phyloP scores from a whole-genome alignment of 441 rosid species.

The Adansonia rubrostipa region DNA sequence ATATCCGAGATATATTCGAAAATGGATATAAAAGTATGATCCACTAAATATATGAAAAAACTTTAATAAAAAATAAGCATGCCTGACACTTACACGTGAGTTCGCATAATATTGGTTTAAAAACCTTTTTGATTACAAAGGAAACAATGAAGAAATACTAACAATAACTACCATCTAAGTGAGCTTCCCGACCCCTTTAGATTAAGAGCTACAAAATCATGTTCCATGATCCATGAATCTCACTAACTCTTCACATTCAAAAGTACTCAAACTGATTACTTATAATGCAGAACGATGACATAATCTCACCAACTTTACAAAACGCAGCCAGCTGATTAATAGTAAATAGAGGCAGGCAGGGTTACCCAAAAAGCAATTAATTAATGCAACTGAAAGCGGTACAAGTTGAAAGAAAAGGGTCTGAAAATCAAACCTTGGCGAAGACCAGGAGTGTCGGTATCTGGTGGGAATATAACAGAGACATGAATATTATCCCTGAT shows the following conservation, averaged over 20 bases:
- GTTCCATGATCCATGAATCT: background rate
- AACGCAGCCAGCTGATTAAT: background rate
- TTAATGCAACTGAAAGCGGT: background rate
- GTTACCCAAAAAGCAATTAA: too few species aligned
- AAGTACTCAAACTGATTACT: too few species aligned
- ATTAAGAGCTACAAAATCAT: background rate
- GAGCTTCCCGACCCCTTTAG: background rate
- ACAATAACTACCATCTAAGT: too few species aligned
- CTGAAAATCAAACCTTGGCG: constrained; percentile 55
- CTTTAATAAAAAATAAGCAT: too few species aligned
- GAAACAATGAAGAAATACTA: background rate
- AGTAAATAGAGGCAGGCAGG: background rate
- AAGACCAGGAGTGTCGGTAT: constrained; percentile 83
- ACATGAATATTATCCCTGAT: constrained; percentile 76
- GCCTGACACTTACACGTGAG: too few species aligned
- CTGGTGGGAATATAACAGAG: constrained; percentile 78
- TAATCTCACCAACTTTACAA: background rate
- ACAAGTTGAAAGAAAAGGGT: background rate
- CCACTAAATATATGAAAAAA: too few species aligned
- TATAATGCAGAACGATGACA: background rate
- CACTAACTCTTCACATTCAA: too few species aligned
- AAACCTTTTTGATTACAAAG: background rate
- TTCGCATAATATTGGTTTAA: too few species aligned
- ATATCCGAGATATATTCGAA: too few species aligned
- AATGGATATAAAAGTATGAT: too few species aligned